Base-by-base conservation (phyloP, 148 eudicot genomes). In the Heliamphora exappendiculata region DNA sequence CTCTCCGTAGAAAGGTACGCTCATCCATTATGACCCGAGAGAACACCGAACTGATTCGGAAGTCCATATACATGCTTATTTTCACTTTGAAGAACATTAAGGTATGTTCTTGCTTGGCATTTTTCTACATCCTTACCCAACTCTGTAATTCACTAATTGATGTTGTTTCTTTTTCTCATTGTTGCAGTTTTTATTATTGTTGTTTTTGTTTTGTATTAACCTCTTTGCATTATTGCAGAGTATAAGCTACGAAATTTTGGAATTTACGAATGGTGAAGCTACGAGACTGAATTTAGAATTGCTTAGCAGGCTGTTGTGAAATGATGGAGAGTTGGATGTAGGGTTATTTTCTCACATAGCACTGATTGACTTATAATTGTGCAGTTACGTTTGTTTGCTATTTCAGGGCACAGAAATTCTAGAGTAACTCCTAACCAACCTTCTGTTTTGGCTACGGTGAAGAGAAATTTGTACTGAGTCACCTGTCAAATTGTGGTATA, bases 201-300 rank as follows among this genome's bases (percentile, higher is more conserved):
- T n/a, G n/a, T n/a, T n/a, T n/a, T n/a, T n/a, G n/a, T 28, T 53
- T 34, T 19, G 24, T 16, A 12, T 16, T 4, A 73, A 10, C 33
- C 28, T 2, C 58, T 66, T 17, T 12, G 8, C 12, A 58, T n/a
- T n/a, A 24, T 51, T 85, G 85, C 97, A 94, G 98, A 94, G 81
- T 75, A 91, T 91, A 78, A 91, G 91, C 55, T 91, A 92, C 10
- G 95, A 94, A 80, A 84, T 94, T 50, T 74, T 89, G 86, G 96
- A 93, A 79, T 89, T 92, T 81, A 94, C 96, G 7, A 92, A 96
- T 49, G 98, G 92, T 73, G 97, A 92, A 83, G 89, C 97, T 66
- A 92, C 98, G 7, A 83, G 92, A 76, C 82, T 70, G 81, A 91
- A 92, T 78, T 82, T 94, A 75, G 92, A 94, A 81, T 77, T 87